phyloP scores from a whole-genome alignment of 257 asterid genomes.

The Coffea canephora region DNA sequence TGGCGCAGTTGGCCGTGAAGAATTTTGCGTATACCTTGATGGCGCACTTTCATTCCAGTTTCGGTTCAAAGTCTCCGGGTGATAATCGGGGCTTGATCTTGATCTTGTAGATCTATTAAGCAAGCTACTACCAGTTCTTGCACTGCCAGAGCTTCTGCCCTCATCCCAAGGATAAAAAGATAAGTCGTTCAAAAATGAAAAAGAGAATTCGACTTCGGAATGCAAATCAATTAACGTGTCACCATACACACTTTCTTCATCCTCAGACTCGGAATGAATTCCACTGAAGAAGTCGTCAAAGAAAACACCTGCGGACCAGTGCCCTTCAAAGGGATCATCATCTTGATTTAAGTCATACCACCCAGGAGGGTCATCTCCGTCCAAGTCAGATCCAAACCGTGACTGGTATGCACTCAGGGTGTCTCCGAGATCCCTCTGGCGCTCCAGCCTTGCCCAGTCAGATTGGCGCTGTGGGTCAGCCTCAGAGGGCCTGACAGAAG shows the following conservation, averaged over 20 bases:
- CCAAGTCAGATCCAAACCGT: conserved; percentile 30
- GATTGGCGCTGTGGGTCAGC: conserved; percentile 44
- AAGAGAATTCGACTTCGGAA: conserved; percentile 32
- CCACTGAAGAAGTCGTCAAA: conserved; percentile 37
- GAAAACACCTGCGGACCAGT: conserved; percentile 22
- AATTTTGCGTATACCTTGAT: neutral
- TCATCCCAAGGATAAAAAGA: conserved; percentile 16
- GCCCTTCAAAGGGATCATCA: conserved; percentile 21
- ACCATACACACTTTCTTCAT: conserved; percentile 23
- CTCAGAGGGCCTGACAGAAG: conserved; percentile 52
- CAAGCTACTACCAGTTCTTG: conserved; percentile 21
- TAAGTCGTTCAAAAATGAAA: conserved; percentile 28
- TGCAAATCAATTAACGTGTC: conserved; percentile 18
- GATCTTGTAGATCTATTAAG: conserved; percentile 11
- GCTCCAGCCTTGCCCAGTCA: conserved; percentile 49
- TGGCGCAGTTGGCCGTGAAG: neutral
- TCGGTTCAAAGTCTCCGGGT: neutral
- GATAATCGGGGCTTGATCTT: conserved; percentile 8
- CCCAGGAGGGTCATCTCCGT: conserved; percentile 12
- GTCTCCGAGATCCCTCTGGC: conserved; percentile 52
- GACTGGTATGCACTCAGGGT: conserved; percentile 46
- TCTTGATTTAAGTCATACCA: conserved; percentile 19
- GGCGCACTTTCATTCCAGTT: neutral
- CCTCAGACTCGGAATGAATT: conserved; percentile 32
- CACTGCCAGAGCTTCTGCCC: conserved; percentile 24